These are phyloP conservation scores for Maudiozyma barnettii DNA, from an alignment of 805 yeast species.

Conservation along the genomic window DNA sequence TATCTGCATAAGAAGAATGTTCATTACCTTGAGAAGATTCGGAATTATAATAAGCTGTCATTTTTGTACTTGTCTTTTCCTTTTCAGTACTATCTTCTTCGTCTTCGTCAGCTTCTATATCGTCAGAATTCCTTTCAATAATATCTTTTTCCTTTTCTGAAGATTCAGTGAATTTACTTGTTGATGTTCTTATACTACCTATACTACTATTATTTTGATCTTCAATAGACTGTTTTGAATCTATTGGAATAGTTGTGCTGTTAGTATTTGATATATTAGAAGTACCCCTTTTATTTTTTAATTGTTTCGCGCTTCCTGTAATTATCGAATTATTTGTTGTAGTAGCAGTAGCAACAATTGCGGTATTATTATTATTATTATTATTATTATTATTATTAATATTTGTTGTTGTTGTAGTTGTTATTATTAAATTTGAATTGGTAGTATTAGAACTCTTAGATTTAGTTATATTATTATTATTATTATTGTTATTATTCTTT, in stretches of 20 bases:
- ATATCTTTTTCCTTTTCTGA: background rate
- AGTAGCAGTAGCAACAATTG: background rate
- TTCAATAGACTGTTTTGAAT: background rate
- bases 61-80: background rate
- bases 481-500: background rate
- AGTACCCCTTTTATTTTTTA: background rate
- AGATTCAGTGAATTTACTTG: background rate
- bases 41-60: conserved; percentile 1
- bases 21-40: conserved; percentile 1
- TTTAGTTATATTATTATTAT: background rate
- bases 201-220: background rate
- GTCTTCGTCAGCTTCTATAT: background rate
- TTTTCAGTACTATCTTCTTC: background rate
- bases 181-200: background rate
- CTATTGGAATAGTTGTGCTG: background rate
- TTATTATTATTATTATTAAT: background rate
- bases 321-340: background rate
- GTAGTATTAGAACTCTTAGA: too few relatives aligned
- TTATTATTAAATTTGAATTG: background rate
- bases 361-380: background rate
- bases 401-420: background rate
- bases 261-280: background rate
- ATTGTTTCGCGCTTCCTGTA: background rate
- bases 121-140: background rate
- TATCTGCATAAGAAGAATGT: background rate